Conservation (phyloP, 179 eudicot genomes). For the Gypsophila paniculata region DNA sequence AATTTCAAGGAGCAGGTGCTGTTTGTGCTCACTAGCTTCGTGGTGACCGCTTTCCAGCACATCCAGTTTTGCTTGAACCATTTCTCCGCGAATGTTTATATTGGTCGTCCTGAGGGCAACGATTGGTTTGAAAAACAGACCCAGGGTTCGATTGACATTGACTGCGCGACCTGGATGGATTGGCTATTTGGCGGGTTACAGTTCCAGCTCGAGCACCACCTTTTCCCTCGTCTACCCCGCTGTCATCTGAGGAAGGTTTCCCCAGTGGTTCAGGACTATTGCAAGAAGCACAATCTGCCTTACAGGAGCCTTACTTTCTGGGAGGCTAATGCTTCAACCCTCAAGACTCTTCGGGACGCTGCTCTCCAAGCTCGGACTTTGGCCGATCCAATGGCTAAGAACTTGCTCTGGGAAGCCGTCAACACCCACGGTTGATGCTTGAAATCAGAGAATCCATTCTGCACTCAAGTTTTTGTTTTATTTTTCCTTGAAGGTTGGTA, state of each 20-base stretch:
- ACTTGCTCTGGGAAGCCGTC: slow-evolving; percentile 44
- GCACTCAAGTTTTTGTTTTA: not conserved
- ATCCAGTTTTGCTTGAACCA: slow-evolving; percentile 69
- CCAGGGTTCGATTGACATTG: slow-evolving; percentile 64
- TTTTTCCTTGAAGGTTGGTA: too few species aligned
- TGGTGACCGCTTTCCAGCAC: slow-evolving; percentile 57
- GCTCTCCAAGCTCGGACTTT: slow-evolving; percentile 47
- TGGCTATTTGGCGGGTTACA: slow-evolving; percentile 80
- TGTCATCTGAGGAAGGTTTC: slow-evolving; percentile 46
- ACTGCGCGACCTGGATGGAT: slow-evolving; percentile 60
- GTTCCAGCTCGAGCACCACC: too few species aligned
- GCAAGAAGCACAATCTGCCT: slow-evolving; percentile 62
- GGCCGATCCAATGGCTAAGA: slow-evolving; percentile 32
- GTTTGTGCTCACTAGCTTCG: slow-evolving; percentile 55
- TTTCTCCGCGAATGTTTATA: slow-evolving; percentile 30
- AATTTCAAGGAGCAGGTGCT: slow-evolving; percentile 47
- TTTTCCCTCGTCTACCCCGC: slow-evolving; percentile 38
- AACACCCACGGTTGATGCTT: slow-evolving; percentile 35
- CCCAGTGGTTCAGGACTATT: slow-evolving; percentile 21
- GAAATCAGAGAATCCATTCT: not conserved
- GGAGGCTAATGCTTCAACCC: slow-evolving; percentile 45
- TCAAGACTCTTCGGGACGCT: slow-evolving; percentile 40
- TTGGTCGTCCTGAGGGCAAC: too few species aligned
- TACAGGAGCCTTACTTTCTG: slow-evolving; percentile 48
- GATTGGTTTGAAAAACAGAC: slow-evolving; percentile 33